Evolutionary conservation across 1,284 basidiomycete genomes (phyloP), one percentile per base, ranked within the genome.

Genomic region (Leccinum pachyderme): DNA sequence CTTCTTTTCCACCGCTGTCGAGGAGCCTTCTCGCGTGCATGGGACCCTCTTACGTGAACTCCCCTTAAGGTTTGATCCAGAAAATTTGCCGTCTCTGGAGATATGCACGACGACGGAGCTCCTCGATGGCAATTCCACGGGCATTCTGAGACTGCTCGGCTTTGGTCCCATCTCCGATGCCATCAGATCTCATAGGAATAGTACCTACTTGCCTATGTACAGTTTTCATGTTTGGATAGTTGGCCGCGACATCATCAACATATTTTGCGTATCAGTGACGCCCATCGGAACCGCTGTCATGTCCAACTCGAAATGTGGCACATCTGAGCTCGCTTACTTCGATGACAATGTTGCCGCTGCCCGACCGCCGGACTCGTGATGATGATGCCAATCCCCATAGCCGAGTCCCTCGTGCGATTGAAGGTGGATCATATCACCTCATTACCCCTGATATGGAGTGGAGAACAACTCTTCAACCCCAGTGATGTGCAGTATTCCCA

Each of bases 91-190:
- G 24, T 25, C 37, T 57, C 22, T 29, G 27, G 28, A 46, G 35
- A 57, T 33, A 39, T 49, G 39, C 49, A 51, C 46, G 27, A 51
- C 46, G 27, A 51, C 41, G 39, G 41, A 55, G 27, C 41, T 44
- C 49, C 46, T 61, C 49, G 52, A 45, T 24, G 7, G 31, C 37
- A 58, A 49, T 39, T 37, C 43, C 54, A 59, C 33, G 31, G 41
- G 45, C 22, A 22, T 60, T 55, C 53, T 51, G 49, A 51, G 47
- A 48, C 41, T 29, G 24, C 15, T 49, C 56, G 63, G 51, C 24
- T 47, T 51, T 59, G 48, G 32, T 37, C 13, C 41, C 56, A 69
- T 60, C 64, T 66, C 63, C 63, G 65, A 65, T 59, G 48, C 43
- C 15, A 33, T 61, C 27, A 54, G 35, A 51, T 59, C 50, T 47